These are phyloP conservation scores for Paulownia fortunei DNA, from an alignment of 257 asterid species.

Conservation along the genomic window DNA sequence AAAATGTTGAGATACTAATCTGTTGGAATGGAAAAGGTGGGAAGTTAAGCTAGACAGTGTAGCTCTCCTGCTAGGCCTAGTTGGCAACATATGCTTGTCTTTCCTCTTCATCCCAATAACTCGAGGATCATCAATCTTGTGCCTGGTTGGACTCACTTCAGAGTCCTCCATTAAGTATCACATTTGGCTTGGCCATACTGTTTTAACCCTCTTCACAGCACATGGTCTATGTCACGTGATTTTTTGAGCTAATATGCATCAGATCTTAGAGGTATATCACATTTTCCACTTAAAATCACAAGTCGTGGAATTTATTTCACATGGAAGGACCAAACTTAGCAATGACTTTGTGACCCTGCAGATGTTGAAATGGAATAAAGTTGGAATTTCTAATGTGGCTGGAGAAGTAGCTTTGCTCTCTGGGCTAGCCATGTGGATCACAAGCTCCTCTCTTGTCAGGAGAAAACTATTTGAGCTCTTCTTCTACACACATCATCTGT, in stretches of 20 bases:
- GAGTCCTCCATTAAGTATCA: conserved; percentile 49
- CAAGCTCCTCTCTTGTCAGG: conserved; percentile 39
- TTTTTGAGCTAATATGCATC: conserved; percentile 45
- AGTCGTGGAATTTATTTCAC: not conserved
- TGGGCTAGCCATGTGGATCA: conserved; percentile 45
- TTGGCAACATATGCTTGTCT: conserved; percentile 48
- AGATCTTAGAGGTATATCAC: conserved; percentile 40
- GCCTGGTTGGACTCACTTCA: conserved; percentile 45
- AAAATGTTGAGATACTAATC: not conserved
- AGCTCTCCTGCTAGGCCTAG: conserved; percentile 49
- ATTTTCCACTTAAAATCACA: not conserved
- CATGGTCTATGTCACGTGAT: conserved; percentile 45
- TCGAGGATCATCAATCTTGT: conserved; percentile 48
- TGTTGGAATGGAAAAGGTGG: conserved; percentile 39
- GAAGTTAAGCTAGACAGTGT: conserved; percentile 49
- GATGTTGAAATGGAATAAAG: conserved; percentile 49
- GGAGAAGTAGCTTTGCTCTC: conserved; percentile 51
- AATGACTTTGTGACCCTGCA: conserved; percentile 11
- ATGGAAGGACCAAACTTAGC: not conserved
- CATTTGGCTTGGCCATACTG: conserved; percentile 52
- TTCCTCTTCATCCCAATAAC: conserved; percentile 55
- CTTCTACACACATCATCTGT: conserved; percentile 53
- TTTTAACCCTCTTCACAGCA: conserved; percentile 39
- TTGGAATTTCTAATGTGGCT: conserved; percentile 47
- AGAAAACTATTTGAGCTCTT: conserved; percentile 50